phyloP scores from a whole-genome alignment of 768 basidiomycete species.

The Lentinula sp. region DNA sequence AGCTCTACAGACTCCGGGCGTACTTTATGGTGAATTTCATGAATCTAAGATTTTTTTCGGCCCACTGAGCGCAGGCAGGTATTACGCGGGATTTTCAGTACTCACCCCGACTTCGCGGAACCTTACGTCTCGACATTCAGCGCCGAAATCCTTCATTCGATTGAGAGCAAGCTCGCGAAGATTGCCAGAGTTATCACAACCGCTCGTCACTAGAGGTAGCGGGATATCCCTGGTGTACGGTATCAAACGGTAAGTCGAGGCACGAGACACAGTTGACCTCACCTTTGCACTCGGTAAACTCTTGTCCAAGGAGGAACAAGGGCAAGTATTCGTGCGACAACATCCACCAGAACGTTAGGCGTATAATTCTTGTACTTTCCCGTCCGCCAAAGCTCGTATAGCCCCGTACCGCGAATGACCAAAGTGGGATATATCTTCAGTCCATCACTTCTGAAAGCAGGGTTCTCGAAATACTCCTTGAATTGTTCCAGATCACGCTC shows the following conservation, averaged over 20 bases:
- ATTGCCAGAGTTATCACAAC: conserved; percentile 97
- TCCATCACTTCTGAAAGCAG: conserved; percentile 94
- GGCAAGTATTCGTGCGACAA: conserved; percentile 92
- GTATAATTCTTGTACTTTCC: conserved; percentile 99
- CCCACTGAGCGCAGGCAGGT: background rate
- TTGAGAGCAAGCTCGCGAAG: conserved; percentile 92
- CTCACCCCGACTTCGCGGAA: conserved; percentile 96
- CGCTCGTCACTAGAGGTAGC: conserved; percentile 91
- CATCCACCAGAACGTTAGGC: conserved; percentile 96
- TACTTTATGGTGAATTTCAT: conserved; percentile 98
- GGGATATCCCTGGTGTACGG: conserved; percentile 76
- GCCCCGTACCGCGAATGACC: conserved; percentile 93
- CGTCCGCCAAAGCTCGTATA: conserved; percentile 95
- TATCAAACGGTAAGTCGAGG: conserved; percentile 3
- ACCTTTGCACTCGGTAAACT: conserved; percentile 97
- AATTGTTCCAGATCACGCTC: conserved; percentile 98
- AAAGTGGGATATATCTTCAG: conserved; percentile 98
- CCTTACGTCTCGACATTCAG: conserved; percentile 94
- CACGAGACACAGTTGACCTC: conserved; percentile 4
- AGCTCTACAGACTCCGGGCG: conserved; percentile 94
- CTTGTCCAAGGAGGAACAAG: conserved; percentile 98
- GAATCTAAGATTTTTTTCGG: conserved; percentile 53
- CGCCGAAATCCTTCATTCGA: conserved; percentile 98
- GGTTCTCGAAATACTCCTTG: conserved; percentile 99
- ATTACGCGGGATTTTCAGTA: conserved; percentile 10